phyloP scores from a whole-genome alignment of 306 rosid species.

The Malus asiatica region DNA sequence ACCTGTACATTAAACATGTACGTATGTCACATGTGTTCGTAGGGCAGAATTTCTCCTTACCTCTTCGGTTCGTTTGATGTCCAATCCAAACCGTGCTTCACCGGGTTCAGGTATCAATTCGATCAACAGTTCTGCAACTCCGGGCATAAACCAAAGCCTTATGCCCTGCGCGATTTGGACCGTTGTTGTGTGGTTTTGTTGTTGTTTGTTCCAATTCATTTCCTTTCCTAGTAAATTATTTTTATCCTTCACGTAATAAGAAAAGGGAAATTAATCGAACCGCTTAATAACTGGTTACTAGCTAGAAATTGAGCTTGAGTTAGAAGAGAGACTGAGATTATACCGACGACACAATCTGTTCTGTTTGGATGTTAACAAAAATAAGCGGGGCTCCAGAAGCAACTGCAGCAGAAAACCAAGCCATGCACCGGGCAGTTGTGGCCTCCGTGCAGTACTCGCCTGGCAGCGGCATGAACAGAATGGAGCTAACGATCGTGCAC shows the following conservation, averaged over 20 bases:
- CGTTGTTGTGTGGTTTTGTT: not conserved
- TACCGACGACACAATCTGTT: slow-evolving; percentile 39
- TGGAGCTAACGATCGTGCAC: slow-evolving; percentile 54
- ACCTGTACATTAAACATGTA: not conserved
- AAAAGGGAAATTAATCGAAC: not conserved
- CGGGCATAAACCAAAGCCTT: slow-evolving; percentile 78
- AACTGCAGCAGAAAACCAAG: slow-evolving; percentile 67
- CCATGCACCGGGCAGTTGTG: slow-evolving; percentile 62
- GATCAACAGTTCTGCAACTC: slow-evolving; percentile 43
- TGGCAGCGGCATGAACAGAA: slow-evolving; percentile 45
- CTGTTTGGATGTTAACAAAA: slow-evolving; percentile 71
- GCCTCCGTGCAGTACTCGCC: slow-evolving; percentile 40
- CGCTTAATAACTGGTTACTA: not conserved
- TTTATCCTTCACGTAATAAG: slow-evolving; percentile 26
- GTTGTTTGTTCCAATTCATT: slow-evolving; percentile 14
- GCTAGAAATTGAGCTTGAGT: not conserved
- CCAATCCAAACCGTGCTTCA: slow-evolving; percentile 57
- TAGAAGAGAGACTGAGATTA: not conserved
- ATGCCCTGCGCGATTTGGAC: slow-evolving; percentile 37
- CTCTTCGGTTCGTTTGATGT: slow-evolving; percentile 59
- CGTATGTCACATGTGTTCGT: not conserved
- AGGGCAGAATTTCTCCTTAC: not conserved
- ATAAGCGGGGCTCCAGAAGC: slow-evolving; percentile 71
- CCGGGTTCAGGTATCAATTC: slow-evolving; percentile 41
- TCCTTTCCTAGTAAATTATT: slow-evolving; percentile 18